Conservation (phyloP, 1,284 basidiomycete species). For the Taiwanofungus camphoratus region DNA sequence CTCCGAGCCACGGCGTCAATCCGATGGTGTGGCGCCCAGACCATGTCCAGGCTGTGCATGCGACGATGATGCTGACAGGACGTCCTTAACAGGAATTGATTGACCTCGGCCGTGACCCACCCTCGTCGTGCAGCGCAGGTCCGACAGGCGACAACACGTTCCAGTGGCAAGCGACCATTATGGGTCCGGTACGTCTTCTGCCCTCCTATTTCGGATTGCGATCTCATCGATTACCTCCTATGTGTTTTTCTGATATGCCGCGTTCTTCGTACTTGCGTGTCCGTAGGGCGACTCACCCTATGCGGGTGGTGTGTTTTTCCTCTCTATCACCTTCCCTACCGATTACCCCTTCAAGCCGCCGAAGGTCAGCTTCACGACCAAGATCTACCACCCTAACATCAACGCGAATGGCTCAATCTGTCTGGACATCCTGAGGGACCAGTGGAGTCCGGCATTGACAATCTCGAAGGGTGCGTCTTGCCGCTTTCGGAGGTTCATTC, state of each 20-base stretch:
- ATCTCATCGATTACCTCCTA: conserved; percentile 16
- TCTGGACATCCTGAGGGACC: conserved; percentile 94
- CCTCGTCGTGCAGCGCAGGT: conserved; percentile 95
- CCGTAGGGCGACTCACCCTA: conserved; percentile 88
- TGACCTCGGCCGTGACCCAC: conserved; percentile 96
- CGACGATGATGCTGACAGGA: conserved; percentile 1
- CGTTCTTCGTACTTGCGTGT: neutral
- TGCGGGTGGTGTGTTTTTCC: conserved; percentile 95
- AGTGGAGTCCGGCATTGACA: conserved; percentile 97
- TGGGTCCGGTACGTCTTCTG: conserved; percentile 78
- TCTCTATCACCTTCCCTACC: conserved; percentile 88
- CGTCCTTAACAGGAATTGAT: conserved; percentile 74
- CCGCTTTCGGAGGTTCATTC: no score
- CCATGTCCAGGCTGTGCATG: conserved; percentile 12
- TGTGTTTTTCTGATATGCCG: neutral
- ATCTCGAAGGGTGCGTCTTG: conserved; percentile 86
- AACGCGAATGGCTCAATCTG: conserved; percentile 98
- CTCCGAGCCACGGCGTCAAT: conserved; percentile 12
- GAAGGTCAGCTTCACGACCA: conserved; percentile 98
- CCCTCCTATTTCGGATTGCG: conserved; percentile 12
- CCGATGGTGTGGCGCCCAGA: conserved; percentile 7
- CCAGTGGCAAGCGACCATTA: conserved; percentile 97
- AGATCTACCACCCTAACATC: conserved; percentile 97
- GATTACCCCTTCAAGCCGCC: conserved; percentile 99
- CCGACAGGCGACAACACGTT: conserved; percentile 96